Conservation (phyloP, 176 grass and related monocot genomes). For the Leersia perrieri region DNA sequence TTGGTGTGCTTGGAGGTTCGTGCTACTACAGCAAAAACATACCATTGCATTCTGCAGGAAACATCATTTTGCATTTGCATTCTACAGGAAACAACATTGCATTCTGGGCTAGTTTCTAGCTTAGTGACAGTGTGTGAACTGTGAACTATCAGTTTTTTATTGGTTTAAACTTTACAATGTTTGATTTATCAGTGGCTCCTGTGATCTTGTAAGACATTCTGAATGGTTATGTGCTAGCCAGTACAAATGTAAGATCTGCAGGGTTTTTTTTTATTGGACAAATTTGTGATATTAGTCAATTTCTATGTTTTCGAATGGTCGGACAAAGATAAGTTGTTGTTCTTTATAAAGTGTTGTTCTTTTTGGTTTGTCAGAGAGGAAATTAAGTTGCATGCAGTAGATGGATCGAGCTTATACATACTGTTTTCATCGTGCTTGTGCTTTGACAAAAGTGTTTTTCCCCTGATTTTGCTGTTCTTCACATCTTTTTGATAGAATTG, state of each 20-base stretch:
- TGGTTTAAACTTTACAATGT: neutral
- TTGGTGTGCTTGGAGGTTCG: slow-evolving; percentile 1
- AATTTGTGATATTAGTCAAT: neutral
- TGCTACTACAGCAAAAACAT: slow-evolving; percentile 7
- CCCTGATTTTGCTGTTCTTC: neutral
- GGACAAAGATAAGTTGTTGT: neutral
- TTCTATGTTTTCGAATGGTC: neutral
- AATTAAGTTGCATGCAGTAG: too few species aligned
- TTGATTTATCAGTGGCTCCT: neutral
- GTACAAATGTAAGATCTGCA: neutral
- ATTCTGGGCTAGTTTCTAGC: neutral
- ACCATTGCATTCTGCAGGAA: neutral
- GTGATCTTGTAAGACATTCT: neutral
- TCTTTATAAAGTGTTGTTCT: neutral
- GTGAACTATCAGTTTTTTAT: neutral
- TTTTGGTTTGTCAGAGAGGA: neutral
- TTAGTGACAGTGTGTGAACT: neutral
- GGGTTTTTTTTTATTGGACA: neutral
- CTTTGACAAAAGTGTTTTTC: neutral
- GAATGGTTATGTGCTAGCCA: neutral
- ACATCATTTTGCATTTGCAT: too few species aligned
- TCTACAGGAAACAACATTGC: too few species aligned
- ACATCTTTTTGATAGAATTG: neutral
- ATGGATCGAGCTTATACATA: neutral
- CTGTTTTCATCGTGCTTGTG: neutral